Conservation (phyloP, 768 basidiomycete species). For the Kwoniella heveanensis region DNA sequence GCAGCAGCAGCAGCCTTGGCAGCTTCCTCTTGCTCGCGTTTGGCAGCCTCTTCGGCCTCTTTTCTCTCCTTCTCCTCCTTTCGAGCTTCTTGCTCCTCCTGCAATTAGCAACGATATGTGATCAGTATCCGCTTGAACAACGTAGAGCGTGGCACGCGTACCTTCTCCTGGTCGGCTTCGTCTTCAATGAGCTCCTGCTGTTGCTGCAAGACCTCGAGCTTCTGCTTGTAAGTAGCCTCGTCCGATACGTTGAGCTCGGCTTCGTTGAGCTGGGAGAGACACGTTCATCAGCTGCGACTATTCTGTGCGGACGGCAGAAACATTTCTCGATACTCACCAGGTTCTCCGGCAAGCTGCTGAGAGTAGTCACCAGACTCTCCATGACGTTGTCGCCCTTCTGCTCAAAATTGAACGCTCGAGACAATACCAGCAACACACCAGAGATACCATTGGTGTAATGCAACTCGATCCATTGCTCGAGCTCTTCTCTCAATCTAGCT, state of each 20-base stretch:
- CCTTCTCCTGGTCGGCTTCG: conserved; percentile 94
- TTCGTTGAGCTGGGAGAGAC: conserved; percentile 76
- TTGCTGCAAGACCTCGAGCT: conserved; percentile 94
- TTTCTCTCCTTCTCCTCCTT: conserved; percentile 86
- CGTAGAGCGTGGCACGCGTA: conserved; percentile 23
- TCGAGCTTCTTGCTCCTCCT: conserved; percentile 58
- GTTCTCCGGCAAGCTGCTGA: conserved; percentile 91
- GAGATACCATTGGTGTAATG: conserved; percentile 89
- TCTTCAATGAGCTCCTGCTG: conserved; percentile 99
- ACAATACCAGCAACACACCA: conserved; percentile 90
- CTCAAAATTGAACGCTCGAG: conserved; percentile 87
- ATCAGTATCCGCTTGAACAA: neutral
- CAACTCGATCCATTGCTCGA: conserved; percentile 87
- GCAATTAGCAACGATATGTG: neutral
- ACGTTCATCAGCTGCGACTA: too few relatives aligned
- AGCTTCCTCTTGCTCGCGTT: conserved; percentile 62
- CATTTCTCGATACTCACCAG: conserved; percentile 63
- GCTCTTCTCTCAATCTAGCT: conserved; percentile 81
- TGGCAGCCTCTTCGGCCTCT: conserved; percentile 70
- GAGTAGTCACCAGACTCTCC: conserved; percentile 78
- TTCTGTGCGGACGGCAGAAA: neutral
- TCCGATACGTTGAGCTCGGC: conserved; percentile 94
- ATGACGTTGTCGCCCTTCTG: conserved; percentile 85
- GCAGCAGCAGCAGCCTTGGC: conserved; percentile 38
- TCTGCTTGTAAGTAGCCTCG: conserved; percentile 91